These are phyloP conservation scores for Stereum hirsutum DNA, from an alignment of 1,284 basidiomycete genomes.

Conservation along the genomic window DNA sequence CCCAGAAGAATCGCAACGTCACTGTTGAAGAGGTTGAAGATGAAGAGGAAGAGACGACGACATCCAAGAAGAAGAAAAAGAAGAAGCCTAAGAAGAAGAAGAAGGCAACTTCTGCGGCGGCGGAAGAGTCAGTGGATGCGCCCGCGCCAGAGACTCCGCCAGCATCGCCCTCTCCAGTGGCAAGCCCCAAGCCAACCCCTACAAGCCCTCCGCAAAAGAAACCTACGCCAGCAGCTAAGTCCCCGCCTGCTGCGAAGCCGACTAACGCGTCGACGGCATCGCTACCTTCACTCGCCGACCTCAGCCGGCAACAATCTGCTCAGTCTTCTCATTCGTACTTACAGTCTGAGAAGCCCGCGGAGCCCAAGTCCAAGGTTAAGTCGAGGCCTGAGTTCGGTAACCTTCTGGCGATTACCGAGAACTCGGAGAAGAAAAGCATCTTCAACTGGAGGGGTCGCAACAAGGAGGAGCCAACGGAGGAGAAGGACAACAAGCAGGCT, in stretches of 20 bases:
- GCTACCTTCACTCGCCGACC: conserved; percentile 35
- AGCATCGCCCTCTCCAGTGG: conserved; percentile 14
- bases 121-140: too few species aligned
- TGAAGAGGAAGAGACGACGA: conserved; percentile 35
- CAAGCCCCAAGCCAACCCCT: conserved; percentile 9
- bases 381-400: conserved; percentile 49
- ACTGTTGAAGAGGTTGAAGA: conserved; percentile 64
- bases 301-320: conserved; percentile 37
- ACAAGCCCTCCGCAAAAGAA: conserved; percentile 11
- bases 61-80: conserved; percentile 57
- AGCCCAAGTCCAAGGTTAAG: conserved; percentile 57
- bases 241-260: conserved; percentile 14
- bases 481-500: conserved; percentile 22
- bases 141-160: conserved; percentile 11
- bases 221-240: conserved; percentile 15
- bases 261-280: conserved; percentile 13
- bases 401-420: conserved; percentile 35
- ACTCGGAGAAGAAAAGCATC: conserved; percentile 37
- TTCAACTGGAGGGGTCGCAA: conserved; percentile 38
- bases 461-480: conserved; percentile 19
- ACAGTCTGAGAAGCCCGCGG: conserved; percentile 35
- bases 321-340: conserved; percentile 67
- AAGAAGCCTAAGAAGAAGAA: conserved; percentile 69
- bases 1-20: conserved; percentile 32
- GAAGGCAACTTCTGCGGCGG: conserved; percentile 18